These are phyloP conservation scores for Helianthus annuus DNA, from an alignment of 129 eudicot genomes.

Conservation along the genomic window DNA sequence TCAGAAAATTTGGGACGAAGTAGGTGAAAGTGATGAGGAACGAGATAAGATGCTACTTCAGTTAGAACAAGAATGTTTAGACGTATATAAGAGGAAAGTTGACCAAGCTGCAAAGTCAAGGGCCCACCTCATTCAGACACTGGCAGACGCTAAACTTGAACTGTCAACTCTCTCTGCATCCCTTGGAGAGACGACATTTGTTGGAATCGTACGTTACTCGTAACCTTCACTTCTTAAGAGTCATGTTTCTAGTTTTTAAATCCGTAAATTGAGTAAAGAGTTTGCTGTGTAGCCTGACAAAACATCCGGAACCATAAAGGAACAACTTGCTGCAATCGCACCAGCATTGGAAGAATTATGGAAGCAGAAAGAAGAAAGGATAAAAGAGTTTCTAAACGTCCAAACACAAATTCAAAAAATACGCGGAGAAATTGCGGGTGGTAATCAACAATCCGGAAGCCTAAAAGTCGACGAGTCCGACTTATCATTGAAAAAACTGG, in stretches of 20 bases:
- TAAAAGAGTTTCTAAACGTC: conserved; percentile 69
- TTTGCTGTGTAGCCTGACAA: conserved; percentile 68
- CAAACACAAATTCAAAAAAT: conserved; percentile 80
- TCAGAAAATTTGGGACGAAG: conserved; percentile 99
- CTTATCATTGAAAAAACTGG: conserved; percentile 70
- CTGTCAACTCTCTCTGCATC: conserved; percentile 75
- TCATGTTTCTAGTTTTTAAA: neutral
- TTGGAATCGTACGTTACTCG: conserved; percentile 58
- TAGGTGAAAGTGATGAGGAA: conserved; percentile 89
- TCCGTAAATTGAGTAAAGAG: neutral
- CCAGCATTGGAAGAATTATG: conserved; percentile 76
- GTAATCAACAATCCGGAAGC: conserved; percentile 54
- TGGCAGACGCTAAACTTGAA: conserved; percentile 78
- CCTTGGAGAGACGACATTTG: conserved; percentile 77
- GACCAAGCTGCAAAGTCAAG: conserved; percentile 82
- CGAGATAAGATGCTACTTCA: conserved; percentile 96
- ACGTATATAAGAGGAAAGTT: conserved; percentile 92
- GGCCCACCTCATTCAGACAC: conserved; percentile 78
- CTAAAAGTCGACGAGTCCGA: conserved; percentile 79
- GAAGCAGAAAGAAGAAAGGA: conserved; percentile 84
- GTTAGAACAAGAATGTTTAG: conserved; percentile 92
- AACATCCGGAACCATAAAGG: conserved; percentile 89
- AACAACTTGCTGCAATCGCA: conserved; percentile 86
- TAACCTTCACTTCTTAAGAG: conserved; percentile 13
- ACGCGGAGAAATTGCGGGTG: conserved; percentile 81